These are phyloP conservation scores for Lathyrus aphaca DNA, from an alignment of 306 rosid genomes.

Conservation along the genomic window DNA sequence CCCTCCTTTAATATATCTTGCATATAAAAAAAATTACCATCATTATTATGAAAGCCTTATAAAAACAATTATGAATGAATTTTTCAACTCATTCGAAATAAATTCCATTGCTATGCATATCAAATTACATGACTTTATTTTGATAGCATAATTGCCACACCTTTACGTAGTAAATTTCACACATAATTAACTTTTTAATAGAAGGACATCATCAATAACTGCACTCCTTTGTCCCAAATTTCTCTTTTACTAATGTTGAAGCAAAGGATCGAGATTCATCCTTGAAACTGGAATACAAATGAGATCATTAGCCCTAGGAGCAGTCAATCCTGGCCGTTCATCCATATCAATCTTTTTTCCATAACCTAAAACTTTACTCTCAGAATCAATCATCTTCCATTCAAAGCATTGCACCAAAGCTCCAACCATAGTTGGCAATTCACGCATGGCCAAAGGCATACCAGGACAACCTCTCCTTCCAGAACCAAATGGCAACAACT, in stretches of 20 bases:
- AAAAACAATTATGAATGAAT: no score
- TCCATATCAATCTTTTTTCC: slow-evolving; percentile 35
- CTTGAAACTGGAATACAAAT: slow-evolving; percentile 45
- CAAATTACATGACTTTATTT: not conserved
- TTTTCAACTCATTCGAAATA: not conserved
- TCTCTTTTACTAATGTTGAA: not conserved
- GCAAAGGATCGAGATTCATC: slow-evolving; percentile 33
- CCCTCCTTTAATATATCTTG: no score
- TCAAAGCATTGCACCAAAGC: slow-evolving; percentile 58
- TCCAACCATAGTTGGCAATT: slow-evolving; percentile 46
- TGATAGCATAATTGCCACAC: not conserved
- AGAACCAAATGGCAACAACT: slow-evolving; percentile 42
- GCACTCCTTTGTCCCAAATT: not conserved
- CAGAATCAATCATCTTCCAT: slow-evolving; percentile 37
- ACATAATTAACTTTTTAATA: no score
- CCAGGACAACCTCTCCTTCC: slow-evolving; percentile 69
- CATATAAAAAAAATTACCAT: no score
- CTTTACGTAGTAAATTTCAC: not conserved
- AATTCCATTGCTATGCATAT: not conserved
- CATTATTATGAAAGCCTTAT: no score
- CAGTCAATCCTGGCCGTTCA: slow-evolving; percentile 58
- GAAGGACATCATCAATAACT: no score
- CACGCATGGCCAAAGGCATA: slow-evolving; percentile 48
- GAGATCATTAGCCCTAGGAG: slow-evolving; percentile 53
- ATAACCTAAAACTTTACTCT: not conserved